Evolutionary conservation across 1,139 yeast genomes (phyloP).

Genomic region (Debaryomycetaceae sp.): DNA sequence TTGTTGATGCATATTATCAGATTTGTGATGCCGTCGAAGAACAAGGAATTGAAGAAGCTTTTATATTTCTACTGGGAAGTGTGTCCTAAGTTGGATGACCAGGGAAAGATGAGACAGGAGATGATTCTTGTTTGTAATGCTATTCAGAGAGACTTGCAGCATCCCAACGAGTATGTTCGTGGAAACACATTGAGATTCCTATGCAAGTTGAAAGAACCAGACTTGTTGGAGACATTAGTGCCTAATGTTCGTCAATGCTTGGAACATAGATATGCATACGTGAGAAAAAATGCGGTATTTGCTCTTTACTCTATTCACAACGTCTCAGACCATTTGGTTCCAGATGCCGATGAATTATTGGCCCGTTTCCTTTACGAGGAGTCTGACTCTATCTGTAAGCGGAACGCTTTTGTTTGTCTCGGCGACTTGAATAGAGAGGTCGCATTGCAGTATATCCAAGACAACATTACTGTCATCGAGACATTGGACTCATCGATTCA

Average conservation of each 20-base stretch:
- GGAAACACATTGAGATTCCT: slow-evolving; percentile 93
- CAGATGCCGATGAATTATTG: slow-evolving; percentile 90
- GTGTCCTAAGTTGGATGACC: slow-evolving; percentile 84
- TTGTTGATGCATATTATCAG: slow-evolving; percentile 95
- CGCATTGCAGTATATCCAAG: slow-evolving; percentile 79
- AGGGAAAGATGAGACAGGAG: slow-evolving; percentile 94
- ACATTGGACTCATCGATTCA: slow-evolving; percentile 83
- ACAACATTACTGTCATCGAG: slow-evolving; percentile 59
- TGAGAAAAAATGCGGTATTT: slow-evolving; percentile 93
- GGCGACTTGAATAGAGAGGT: slow-evolving; percentile 80
- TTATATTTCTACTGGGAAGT: slow-evolving; percentile 98
- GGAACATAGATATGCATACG: slow-evolving; percentile 96
- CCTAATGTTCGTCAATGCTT: slow-evolving; percentile 90
- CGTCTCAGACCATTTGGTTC: slow-evolving; percentile 82
- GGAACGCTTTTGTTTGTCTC: slow-evolving; percentile 91
- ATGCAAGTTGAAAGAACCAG: slow-evolving; percentile 88
- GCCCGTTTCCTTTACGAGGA: slow-evolving; percentile 73
- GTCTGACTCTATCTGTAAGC: slow-evolving; percentile 88
- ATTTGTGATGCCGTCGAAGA: slow-evolving; percentile 93
- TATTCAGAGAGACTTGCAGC: slow-evolving; percentile 94
- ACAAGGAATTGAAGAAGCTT: slow-evolving; percentile 87
- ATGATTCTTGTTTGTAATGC: slow-evolving; percentile 99
- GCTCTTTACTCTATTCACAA: slow-evolving; percentile 81
- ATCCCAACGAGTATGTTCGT: slow-evolving; percentile 94
- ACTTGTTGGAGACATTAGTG: slow-evolving; percentile 89